These are phyloP conservation scores for Brachypodium distachyon DNA, from an alignment of 202 grass and related monocot species.

Conservation along the genomic window DNA sequence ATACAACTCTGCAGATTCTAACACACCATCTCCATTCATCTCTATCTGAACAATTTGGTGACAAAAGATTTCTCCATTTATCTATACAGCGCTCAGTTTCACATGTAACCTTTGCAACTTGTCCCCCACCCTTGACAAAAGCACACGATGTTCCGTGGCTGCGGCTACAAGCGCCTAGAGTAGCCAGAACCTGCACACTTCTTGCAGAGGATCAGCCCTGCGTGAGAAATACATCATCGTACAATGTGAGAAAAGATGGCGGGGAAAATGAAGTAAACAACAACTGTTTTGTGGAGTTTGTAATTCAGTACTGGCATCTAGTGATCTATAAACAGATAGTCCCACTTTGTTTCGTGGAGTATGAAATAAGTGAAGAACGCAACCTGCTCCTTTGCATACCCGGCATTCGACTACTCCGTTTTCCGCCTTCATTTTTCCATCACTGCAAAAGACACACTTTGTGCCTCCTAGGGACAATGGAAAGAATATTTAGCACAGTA, in stretches of 20 bases:
- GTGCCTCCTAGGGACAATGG: slow-evolving; percentile 50
- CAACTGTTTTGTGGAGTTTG: too few relatives aligned
- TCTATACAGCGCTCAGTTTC: slow-evolving; percentile 4
- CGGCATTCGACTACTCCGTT: slow-evolving; percentile 67
- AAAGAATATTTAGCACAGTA: neutral
- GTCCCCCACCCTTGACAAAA: neutral
- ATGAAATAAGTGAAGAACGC: slow-evolving; percentile 5
- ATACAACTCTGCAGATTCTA: neutral
- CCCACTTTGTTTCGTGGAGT: neutral
- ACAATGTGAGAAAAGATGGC: neutral
- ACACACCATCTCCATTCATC: neutral
- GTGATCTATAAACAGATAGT: neutral
- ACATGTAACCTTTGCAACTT: neutral
- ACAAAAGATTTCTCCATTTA: neutral
- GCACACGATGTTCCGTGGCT: neutral
- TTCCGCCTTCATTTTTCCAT: slow-evolving; percentile 88
- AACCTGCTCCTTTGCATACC: slow-evolving; percentile 93
- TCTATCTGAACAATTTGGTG: neutral
- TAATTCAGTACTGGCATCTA: too few relatives aligned
- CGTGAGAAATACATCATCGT: slow-evolving; percentile 10
- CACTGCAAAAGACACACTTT: slow-evolving; percentile 77
- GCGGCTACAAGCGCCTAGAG: slow-evolving; percentile 55
- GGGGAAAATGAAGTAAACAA: neutral
- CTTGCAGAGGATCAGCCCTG: slow-evolving; percentile 88
- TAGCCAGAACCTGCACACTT: slow-evolving; percentile 89